Percentiles rank a stretch among this genome's conserved stretches.
These are phyloP conservation scores for Populus hybrid DNA, from an alignment of 441 rosid genomes.

Conservation along the genomic window DNA sequence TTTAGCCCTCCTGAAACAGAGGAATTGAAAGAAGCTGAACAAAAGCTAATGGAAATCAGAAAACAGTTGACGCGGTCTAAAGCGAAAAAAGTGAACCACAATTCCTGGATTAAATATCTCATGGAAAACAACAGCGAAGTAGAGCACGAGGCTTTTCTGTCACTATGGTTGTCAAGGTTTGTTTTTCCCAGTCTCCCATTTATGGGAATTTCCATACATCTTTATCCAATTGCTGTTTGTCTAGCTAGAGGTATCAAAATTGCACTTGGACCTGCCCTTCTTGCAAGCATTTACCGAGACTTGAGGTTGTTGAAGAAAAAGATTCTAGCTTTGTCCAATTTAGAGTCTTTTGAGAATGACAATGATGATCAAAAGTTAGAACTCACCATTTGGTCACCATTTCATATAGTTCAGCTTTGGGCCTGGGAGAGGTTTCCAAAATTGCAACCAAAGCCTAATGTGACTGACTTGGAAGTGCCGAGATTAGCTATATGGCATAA, in stretches of 20 bases:
- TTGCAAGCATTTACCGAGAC: conserved; percentile 43
- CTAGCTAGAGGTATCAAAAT: conserved; percentile 42
- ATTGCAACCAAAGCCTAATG: conserved; percentile 29
- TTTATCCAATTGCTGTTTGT: conserved; percentile 32
- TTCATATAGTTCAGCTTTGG: conserved; percentile 56
- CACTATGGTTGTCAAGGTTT: conserved; percentile 28
- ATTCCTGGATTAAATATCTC: conserved; percentile 10
- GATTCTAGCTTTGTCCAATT: conserved; percentile 2
- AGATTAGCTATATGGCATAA: conserved; percentile 41
- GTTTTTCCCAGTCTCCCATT: conserved; percentile 22
- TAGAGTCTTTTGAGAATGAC: not conserved
- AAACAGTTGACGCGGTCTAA: not conserved
- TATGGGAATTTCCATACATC: not conserved
- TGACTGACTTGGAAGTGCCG: conserved; percentile 24
- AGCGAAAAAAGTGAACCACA: not conserved
- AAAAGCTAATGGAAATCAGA: conserved; percentile 1
- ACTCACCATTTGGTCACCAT: conserved; percentile 36
- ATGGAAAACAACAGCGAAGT: conserved; percentile 24
- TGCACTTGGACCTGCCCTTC: conserved; percentile 51
- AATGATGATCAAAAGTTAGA: not conserved
- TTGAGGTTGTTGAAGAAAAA: conserved; percentile 26
- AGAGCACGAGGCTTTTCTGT: conserved; percentile 34
- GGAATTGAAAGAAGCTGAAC: not conserved
- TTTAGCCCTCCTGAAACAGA: not conserved
- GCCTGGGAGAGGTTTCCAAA: conserved; percentile 53